These are phyloP conservation scores for Apiospora malaysiana DNA, from an alignment of 2,329 filamentous ascomycete genomes.

Conservation along the genomic window DNA sequence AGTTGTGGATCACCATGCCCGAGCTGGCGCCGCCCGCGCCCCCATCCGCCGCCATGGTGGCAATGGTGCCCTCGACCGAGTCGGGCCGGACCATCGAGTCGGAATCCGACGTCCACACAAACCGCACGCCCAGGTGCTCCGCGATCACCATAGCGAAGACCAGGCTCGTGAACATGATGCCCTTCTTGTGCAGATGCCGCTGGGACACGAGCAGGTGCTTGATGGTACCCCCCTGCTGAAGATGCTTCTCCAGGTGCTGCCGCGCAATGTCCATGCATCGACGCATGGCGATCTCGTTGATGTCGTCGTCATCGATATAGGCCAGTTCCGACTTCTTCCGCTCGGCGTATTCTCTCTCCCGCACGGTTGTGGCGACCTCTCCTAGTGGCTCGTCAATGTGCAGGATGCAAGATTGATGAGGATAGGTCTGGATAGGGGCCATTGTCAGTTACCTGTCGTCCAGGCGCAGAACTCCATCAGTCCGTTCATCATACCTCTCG, in stretches of 20 bases:
- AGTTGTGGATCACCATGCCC: constrained; percentile 42
- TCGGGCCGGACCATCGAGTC: constrained; percentile 41
- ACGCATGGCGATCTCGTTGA: constrained; percentile 22
- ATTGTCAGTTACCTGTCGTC: neutral
- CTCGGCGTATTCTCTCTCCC: constrained; percentile 23
- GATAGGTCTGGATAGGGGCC: constrained; percentile 30
- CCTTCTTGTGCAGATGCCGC: constrained; percentile 46
- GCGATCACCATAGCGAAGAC: constrained; percentile 41
- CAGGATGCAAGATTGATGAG: constrained; percentile 31
- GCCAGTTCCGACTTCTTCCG: constrained; percentile 8
- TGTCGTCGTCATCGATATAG: constrained; percentile 17
- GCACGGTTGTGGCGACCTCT: constrained; percentile 33
- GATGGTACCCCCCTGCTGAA: constrained; percentile 12
- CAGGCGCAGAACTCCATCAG: too few species aligned
- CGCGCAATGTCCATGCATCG: constrained; percentile 22
- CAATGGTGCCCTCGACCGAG: constrained; percentile 37
- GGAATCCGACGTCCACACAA: constrained; percentile 44
- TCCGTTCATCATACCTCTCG: constrained; percentile 22
- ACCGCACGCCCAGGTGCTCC: constrained; percentile 40
- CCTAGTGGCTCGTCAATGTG: constrained; percentile 36
- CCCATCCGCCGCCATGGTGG: constrained; percentile 39
- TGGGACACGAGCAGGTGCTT: constrained; percentile 31
- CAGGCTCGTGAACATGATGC: constrained; percentile 45
- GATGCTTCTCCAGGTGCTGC: constrained; percentile 20
- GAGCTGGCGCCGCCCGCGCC: constrained; percentile 41